Percentiles rank a stretch among this genome's conserved stretches.
These are phyloP conservation scores for Dendrobium nobile DNA, from an alignment of 106 monocot species.

Conservation along the genomic window DNA sequence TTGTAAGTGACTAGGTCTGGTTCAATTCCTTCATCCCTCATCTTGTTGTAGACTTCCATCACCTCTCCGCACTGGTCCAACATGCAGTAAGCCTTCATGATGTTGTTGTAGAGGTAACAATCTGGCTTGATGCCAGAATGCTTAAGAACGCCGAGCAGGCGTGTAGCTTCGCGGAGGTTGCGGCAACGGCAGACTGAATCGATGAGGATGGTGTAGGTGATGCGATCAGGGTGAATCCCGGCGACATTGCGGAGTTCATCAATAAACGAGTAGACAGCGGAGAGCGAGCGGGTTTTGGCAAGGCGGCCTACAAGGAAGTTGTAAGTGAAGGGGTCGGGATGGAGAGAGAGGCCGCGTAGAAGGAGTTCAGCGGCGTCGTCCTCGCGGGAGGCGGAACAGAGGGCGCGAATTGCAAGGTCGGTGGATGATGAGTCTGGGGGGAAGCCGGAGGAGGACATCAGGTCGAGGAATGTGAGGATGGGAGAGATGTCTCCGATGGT, in stretches of 20 bases:
- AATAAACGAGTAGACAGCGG: slow-evolving; percentile 55
- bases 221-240: slow-evolving; percentile 39
- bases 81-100: slow-evolving; percentile 87
- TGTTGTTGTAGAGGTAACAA: slow-evolving; percentile 74
- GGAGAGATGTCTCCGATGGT: slow-evolving; percentile 14
- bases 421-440: slow-evolving; percentile 37
- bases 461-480: slow-evolving; percentile 17
- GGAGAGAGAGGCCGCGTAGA: slow-evolving; percentile 13
- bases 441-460: slow-evolving; percentile 22
- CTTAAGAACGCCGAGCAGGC: slow-evolving; percentile 44
- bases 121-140: slow-evolving; percentile 81
- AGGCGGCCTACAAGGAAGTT: slow-evolving; percentile 73
- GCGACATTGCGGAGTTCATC: slow-evolving; percentile 18
- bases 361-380: slow-evolving; percentile 42
- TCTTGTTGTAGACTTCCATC: slow-evolving; percentile 76
- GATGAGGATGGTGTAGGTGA: slow-evolving; percentile 82
- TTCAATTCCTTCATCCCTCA: slow-evolving; percentile 83
- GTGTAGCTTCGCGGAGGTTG: slow-evolving; percentile 70
- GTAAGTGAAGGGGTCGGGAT: slow-evolving; percentile 59
- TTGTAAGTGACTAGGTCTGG: slow-evolving; percentile 93
- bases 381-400: slow-evolving; percentile 55
- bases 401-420: slow-evolving; percentile 56
- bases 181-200: slow-evolving; percentile 54
- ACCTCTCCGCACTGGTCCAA: slow-evolving; percentile 57
- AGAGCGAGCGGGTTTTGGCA: slow-evolving; percentile 34